Base-by-base conservation (phyloP, 1,139 yeast genomes). In the Spencermartinsiella ligniputridi region DNA sequence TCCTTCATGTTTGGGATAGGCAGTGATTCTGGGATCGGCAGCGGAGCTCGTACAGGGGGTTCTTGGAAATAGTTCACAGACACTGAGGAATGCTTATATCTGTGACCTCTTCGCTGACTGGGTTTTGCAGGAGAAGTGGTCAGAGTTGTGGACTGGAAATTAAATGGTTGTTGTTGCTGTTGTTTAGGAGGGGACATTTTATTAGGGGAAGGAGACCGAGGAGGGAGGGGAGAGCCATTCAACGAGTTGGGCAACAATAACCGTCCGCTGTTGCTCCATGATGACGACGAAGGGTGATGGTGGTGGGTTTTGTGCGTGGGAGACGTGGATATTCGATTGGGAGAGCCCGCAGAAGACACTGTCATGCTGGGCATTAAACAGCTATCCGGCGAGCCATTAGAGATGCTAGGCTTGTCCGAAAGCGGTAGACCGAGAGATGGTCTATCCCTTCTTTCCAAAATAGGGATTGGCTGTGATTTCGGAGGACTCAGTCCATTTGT, bases 31-130 rank as follows among this genome's bases (percentile, higher is more conserved):
- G 96, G 95, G 27, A 89, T 76, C 41, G 83, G 78, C 41, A 79
- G 67, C 1, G 89, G 81, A 11, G 84, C 81, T 36, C 81, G 71
- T 13, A 79, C 81, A 5, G 89, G 83, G 1, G 97, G 96, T 59
- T 90, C 97, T 61, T 87, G 96, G 63, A 92, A 92, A 61, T 90
- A 76, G 62, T 92, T 92, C 92, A 92, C 85, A 2, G 96, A 86
- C 3, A 92, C 96, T n/a, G 97, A 88, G 3, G 97, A 88, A 58
- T 92, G 97, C 62, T 92, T 92, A 61, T 92, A 92, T 56, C 90
- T 78, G 66, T 92, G 98, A 9, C 98, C 97, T 52, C 90, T 82
- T 69, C 97, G 79, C 58, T 87, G 94, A 43, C 55, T 56, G 22
- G 67, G 54, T 16, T 56, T 51, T 3, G 54, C 51, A 13, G 53